Base-by-base conservation (phyloP, 441 rosid genomes). In the Isatis lusitanica region DNA sequence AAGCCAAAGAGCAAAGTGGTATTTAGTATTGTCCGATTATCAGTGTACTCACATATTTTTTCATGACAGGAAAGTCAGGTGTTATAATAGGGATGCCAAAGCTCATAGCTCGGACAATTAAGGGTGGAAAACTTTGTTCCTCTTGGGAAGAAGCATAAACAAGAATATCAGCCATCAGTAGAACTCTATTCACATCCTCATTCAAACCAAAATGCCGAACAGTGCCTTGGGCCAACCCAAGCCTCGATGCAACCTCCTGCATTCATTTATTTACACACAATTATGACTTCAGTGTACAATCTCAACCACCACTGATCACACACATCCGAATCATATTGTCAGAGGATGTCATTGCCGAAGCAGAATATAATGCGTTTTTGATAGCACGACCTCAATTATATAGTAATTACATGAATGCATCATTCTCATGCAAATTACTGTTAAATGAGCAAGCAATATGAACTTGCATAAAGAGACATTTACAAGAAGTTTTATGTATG, bases 71-170 rank as follows among this genome's bases (percentile, higher is more conserved):
- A 79, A 84, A 82, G 78, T 96, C 96, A 52, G 98, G 98, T 56
- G 86, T 79, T 67, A 90, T 75, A 76, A 93, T 78, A 46, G 92
- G 97, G 66, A 90, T 81, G 66, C 91, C 92, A 77, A 92, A 88
- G 57, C 91, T 91, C 99, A 96, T 90, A 73, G 98, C 95, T 79
- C 97, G 91, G 73, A 89, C 80, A 75, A 96, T 77, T 63, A 96
- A 64, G 55, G 97, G 82, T 68, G 98, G 95, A 66, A 96, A 96
- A 67, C 85, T 88, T 81, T 93, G 98, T 75, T 93, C 97, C 81
- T 91, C 98, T 81, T 90, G 98, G 66, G 96, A 93, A 78, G 99
- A 88, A 73, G 89, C 94, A 81, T 93, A 92, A 66, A 96, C 82
- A 80, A 96, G 88, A 82, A 93, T 83, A 83, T 96, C 98, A 38